These are phyloP conservation scores for Cornus florida DNA, from an alignment of 148 eudicot genomes.

Conservation along the genomic window DNA sequence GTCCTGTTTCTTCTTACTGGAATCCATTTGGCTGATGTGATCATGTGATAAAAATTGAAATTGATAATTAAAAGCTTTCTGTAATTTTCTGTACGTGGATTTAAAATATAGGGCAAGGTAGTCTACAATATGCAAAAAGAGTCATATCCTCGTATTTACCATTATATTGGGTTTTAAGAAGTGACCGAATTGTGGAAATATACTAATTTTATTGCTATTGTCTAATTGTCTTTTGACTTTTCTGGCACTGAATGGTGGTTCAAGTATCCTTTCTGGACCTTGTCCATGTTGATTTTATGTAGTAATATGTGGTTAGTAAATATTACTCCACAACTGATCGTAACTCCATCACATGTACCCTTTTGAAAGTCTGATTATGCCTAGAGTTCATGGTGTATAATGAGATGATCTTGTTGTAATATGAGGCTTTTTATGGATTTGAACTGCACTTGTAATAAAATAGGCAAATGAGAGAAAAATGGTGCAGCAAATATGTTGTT, in stretches of 20 bases:
- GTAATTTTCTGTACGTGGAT: background rate
- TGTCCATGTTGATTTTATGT: background rate
- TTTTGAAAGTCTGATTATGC: background rate
- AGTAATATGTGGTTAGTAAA: background rate
- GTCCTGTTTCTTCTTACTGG: background rate
- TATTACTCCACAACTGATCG: background rate
- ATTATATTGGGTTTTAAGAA: no score
- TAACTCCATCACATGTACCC: background rate
- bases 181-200: no score
- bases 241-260: background rate
- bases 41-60: background rate
- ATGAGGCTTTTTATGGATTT: background rate
- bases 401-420: background rate
- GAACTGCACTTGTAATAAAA: background rate
- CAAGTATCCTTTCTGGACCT: background rate
- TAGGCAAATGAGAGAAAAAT: no score
- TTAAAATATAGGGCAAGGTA: background rate
- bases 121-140: no score
- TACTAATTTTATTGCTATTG: no score
- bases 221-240: background rate
- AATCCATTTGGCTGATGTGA: background rate
- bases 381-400: background rate
- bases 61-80: no score
- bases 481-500: constrained; percentile 3
- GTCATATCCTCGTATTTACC: background rate